A percentile compares a stretch with the other conserved stretches of the same genome.
These are phyloP conservation scores for Kwoniella bestiolae DNA, from an alignment of 768 basidiomycete genomes.

Conservation along the genomic window DNA sequence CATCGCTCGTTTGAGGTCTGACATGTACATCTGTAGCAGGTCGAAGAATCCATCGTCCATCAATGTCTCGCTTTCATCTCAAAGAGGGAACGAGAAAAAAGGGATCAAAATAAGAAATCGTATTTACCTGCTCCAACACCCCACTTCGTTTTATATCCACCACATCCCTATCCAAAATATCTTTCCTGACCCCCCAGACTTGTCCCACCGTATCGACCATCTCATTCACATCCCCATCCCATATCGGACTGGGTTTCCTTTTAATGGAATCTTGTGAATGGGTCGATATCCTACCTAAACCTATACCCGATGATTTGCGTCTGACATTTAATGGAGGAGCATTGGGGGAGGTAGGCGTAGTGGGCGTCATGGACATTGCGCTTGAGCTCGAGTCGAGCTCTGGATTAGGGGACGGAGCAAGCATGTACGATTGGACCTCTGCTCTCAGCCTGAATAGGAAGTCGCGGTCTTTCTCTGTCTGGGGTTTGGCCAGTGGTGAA, in stretches of 20 bases:
- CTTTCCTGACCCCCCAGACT: constrained; percentile 36
- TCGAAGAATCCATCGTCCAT: background rate
- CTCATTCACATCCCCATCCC: constrained; percentile 30
- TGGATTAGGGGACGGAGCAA: constrained; percentile 31
- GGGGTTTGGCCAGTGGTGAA: constrained; percentile 35
- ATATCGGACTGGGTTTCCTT: constrained; percentile 38
- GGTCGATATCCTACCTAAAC: constrained; percentile 12
- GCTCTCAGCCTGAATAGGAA: constrained; percentile 42
- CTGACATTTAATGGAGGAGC: background rate
- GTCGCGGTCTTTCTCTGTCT: constrained; percentile 48
- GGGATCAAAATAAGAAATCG: background rate
- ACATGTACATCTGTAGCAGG: constrained; percentile 38
- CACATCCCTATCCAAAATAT: constrained; percentile 42
- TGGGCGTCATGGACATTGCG: constrained; percentile 1
- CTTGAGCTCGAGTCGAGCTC: constrained; percentile 14
- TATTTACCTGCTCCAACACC: constrained; percentile 45
- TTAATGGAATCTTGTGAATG: constrained; percentile 25
- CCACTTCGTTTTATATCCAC: constrained; percentile 34
- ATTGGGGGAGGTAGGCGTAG: constrained; percentile 1
- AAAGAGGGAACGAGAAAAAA: background rate
- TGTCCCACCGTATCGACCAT: constrained; percentile 36
- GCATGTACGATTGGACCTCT: constrained; percentile 48
- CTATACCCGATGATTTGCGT: constrained; percentile 9
- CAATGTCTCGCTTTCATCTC: background rate
- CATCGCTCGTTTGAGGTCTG: constrained; percentile 47